Evolutionary conservation across 2,329 filamentous ascomycete genomes (phyloP).

Genomic region (Septoria linicola): DNA sequence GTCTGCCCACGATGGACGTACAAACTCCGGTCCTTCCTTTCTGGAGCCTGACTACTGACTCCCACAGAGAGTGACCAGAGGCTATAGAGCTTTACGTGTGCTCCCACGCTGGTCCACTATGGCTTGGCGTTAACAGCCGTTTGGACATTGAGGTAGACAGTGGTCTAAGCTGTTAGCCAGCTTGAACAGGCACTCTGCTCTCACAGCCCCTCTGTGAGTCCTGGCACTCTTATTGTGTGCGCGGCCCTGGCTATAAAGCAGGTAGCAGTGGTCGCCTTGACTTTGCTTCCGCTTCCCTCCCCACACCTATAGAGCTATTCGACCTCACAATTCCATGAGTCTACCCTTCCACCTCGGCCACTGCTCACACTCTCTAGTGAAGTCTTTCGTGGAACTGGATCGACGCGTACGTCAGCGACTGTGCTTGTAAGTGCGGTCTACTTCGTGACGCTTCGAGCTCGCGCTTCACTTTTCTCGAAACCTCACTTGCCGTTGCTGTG

Average conservation of each 20-base stretch:
- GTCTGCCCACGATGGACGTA: neutral
- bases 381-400: slow-evolving; percentile 26
- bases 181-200: neutral
- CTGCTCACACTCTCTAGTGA: slow-evolving; percentile 29
- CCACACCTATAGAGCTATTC: neutral
- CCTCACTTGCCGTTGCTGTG: slow-evolving; percentile 1
- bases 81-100: neutral
- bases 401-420: slow-evolving; percentile 14
- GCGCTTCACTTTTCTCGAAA: slow-evolving; percentile 2
- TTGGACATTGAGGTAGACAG: neutral
- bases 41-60: neutral
- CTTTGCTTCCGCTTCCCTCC: neutral
- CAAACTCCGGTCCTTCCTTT: neutral
- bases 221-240: neutral
- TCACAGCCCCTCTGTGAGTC: neutral
- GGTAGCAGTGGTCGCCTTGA: neutral
- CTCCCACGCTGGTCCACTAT: neutral
- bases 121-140: slow-evolving; percentile 14
- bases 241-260: neutral
- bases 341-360: slow-evolving; percentile 30
- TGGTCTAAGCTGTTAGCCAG: neutral
- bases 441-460: neutral
- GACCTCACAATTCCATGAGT: slow-evolving; percentile 24
- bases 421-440: slow-evolving; percentile 8
- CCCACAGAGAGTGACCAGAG: neutral